These are phyloP conservation scores for Arthrobotrys iridis DNA, from an alignment of 2,329 filamentous ascomycete genomes.

Conservation along the genomic window DNA sequence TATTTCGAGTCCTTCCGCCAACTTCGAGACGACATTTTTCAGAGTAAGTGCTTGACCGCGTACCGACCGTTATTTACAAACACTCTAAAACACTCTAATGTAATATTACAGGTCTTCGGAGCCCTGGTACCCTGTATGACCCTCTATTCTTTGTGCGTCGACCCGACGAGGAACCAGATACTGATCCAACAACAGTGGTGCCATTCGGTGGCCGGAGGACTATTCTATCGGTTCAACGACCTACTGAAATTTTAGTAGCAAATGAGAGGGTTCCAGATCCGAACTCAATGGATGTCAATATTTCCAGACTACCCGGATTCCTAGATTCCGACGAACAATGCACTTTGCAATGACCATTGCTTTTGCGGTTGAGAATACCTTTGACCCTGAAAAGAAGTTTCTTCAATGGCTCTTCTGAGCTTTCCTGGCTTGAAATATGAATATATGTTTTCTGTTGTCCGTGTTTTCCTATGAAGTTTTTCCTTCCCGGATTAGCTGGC, in stretches of 20 bases:
- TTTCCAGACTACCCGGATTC: not conserved
- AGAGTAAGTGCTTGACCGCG: slow-evolving; percentile 6
- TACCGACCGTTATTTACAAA: not conserved
- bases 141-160: slow-evolving; percentile 34
- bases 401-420: too few relatives aligned
- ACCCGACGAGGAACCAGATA: not conserved
- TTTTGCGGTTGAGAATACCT: too few relatives aligned
- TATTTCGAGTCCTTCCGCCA: slow-evolving; percentile 16
- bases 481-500: not conserved
- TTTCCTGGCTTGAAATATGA: not conserved
- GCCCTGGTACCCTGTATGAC: not conserved
- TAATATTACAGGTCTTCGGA: slow-evolving; percentile 14
- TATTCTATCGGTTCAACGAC: not conserved
- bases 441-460: not conserved
- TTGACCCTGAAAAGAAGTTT: too few relatives aligned
- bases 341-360: not conserved
- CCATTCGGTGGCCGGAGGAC: slow-evolving; percentile 6
- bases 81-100: not conserved
- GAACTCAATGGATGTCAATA: slow-evolving; percentile 27
- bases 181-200: not conserved
- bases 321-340: not conserved
- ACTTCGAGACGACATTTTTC: slow-evolving; percentile 38
- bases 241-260: not conserved
- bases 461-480: not conserved
- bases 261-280: not conserved